phyloP scores from a whole-genome alignment of 352 stramenopile species.

The Peronospora belbahrii region DNA sequence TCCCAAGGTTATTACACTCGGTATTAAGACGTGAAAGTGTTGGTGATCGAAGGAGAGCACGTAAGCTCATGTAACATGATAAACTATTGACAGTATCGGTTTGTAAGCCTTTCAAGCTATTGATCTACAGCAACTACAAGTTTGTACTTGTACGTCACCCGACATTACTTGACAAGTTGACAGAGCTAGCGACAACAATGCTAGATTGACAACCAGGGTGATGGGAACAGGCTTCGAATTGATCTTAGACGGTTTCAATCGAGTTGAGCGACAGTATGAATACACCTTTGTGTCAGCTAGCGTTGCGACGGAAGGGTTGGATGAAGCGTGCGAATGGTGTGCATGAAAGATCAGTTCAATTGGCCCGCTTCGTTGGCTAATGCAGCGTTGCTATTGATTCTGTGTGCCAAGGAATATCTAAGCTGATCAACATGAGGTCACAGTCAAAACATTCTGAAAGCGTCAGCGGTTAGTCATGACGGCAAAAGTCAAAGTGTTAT shows the following conservation, averaged over 20 bases:
- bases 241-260: conserved; percentile 73
- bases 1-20: conserved; percentile 27
- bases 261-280: conserved; percentile 31
- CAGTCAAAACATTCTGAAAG: too few species aligned
- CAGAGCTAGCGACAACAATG: conserved; percentile 45
- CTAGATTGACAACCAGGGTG: conserved; percentile 13
- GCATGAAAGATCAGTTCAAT: conserved; percentile 65
- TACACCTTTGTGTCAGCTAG: conserved; percentile 47
- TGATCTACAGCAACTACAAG: too few species aligned
- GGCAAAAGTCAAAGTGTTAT: too few species aligned
- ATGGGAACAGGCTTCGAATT: conserved; percentile 49
- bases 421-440: conserved; percentile 60
- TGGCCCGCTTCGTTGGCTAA: conserved; percentile 52
- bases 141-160: conserved; percentile 1
- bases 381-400: conserved; percentile 64
- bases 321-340: conserved; percentile 67
- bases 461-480: too few species aligned
- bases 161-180: conserved; percentile 35
- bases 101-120: too few species aligned
- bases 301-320: conserved; percentile 64
- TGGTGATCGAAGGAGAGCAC: too few species aligned
- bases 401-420: conserved; percentile 66
- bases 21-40: conserved; percentile 30
- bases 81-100: too few species aligned
- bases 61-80: too few species aligned